Base-by-base conservation (phyloP, 176 grass and related monocot genomes). In the Rhynchospora tenuis region DNA sequence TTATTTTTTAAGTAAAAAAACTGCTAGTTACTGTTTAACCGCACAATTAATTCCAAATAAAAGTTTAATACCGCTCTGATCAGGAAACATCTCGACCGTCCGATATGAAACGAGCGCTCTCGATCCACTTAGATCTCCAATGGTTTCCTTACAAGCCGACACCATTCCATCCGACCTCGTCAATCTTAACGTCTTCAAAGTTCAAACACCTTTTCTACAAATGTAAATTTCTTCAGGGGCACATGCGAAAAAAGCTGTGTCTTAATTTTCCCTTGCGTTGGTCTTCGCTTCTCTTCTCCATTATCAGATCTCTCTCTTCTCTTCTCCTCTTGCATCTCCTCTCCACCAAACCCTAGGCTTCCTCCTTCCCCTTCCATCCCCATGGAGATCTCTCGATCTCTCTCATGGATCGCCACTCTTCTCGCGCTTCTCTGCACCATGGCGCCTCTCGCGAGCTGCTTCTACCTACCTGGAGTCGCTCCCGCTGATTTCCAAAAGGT, bases 391-490 rank as follows among this genome's bases (percentile, higher is more conserved):
- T 82, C 45, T 28, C 44, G 80, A 68, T 82, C 31, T 15, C 22
- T 82, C 80, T 82, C 80, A 52, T 82, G 80, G 80, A 82, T 82
- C 80, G 31, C 61, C 42, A 66, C 63, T 23, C 8, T 48, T 44
- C 13, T 82, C 3, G 80, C 50, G 80, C 44, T 82, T 67, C 80
- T 82, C 23, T 54, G 61, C 6, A 15, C 38, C 59, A 67, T 65
- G 61, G 59, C 80, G 24, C 80, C 80, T 82, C 80, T 43, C 13
- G 87, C 58, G 23, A 56, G 77, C 13, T 83, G 83, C 80, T 97
- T 97, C 87, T 97, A 94, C 88, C 90, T 97, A 60, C 94, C 92
- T 62, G 92, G 92, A 84, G 94, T 97, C 58, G 92, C 88, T 26
- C 94, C 94, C 12, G 80, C 84, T 56, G 92, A 94, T 85, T 97